Base-by-base conservation (phyloP, 176 grass and related monocot species). In the Carex kokanica region DNA sequence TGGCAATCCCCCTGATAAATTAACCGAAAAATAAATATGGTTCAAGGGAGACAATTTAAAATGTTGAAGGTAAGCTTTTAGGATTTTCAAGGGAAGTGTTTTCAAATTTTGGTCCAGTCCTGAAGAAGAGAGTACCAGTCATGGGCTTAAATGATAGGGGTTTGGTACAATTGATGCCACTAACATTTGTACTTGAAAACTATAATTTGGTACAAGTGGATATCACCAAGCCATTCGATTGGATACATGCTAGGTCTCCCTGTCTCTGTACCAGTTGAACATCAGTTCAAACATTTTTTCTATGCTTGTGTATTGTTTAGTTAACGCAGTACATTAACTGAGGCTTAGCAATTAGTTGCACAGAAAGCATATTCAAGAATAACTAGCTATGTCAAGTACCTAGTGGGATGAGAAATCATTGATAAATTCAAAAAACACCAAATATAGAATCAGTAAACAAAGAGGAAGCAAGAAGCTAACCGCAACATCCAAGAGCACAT, bases 1-100 rank as follows among this genome's bases (percentile, higher is more conserved):
- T 93, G 90, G 63, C 92, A 98, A 63, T 98, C 92, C 80, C 89
- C 92, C 95, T 98, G 81, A 82, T 86, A 90, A 82, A 77, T 70
- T 54, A 63, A 81, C 31, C 43, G 14, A 80, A 80, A 80, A 13
- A 45, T 15, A 45, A 81, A 61, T 41, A 81, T 57, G 34, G 63
- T 45, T 61, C 14, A 70, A 56, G 57, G 55, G 17, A 45, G 16
- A 25, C 11, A 18, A 45, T 62, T 62, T 45, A 63, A 12, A 54
- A 40, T 63, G 62, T 15, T 60, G 9, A 62, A 81, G 31, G n/a
- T 12, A 29, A 41, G 66, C 41, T 7, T n/a, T 24, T 25, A 49
- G 45, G 45, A 49, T 12, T 49, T 49, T 72, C 67, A 72, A 72
- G 29, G 38, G 18, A 8, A 61, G 20, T 61, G 20, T 23, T 24